Conservation (phyloP, 495 filamentous ascomycete genomes). For the Geoglossum glabrum region DNA sequence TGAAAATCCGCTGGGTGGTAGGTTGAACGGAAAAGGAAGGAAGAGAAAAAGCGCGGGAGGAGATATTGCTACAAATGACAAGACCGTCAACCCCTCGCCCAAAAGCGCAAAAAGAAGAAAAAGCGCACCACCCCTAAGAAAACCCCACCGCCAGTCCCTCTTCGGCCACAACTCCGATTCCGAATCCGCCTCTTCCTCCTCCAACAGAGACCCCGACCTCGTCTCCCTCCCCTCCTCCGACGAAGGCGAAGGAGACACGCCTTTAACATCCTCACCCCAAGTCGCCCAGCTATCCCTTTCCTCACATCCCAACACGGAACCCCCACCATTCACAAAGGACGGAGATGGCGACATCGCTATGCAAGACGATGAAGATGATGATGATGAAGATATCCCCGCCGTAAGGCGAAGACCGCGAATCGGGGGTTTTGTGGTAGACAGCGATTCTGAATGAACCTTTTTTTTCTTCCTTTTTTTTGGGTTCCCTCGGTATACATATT, state of each 20-base stretch:
- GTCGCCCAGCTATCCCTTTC: background rate
- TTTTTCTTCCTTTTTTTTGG: no score
- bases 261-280: background rate
- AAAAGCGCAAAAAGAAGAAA: no score
- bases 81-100: background rate
- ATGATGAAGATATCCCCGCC: background rate
- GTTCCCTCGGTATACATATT: no score
- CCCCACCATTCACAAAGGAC: background rate
- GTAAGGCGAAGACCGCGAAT: background rate
- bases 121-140: background rate
- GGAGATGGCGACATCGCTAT: background rate
- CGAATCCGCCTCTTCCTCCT: background rate
- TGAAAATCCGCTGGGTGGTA: background rate
- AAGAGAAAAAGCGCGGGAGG: background rate
- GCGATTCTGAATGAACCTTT: constrained; percentile 1
- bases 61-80: background rate
- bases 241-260: background rate
- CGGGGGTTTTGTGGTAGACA: constrained; percentile 4
- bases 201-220: background rate
- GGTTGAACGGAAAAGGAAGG: constrained; percentile 1
- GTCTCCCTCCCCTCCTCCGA: background rate
- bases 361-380: background rate
- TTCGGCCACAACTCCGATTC: no score
- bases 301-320: background rate
- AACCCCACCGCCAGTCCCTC: background rate